Evolutionary conservation across 2,329 filamentous ascomycete species (phyloP), one percentile per base, ranked within the genome.

Genomic region (Colletotrichum shisoi): DNA sequence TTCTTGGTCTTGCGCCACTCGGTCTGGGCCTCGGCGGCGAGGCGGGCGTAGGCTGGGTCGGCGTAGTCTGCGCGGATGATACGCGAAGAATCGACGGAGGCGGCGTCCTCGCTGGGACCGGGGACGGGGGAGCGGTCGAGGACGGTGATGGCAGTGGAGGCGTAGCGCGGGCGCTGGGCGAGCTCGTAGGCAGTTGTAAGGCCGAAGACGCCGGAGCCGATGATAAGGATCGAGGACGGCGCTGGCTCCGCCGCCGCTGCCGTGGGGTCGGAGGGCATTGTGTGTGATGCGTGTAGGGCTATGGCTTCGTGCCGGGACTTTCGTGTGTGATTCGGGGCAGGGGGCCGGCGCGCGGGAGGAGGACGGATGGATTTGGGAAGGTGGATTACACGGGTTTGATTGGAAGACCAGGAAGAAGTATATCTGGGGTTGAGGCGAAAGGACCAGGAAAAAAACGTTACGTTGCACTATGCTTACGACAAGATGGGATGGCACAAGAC

Each of bases 1-100:
- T 83, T 79, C 62, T 82, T 86, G 72, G 77, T 77, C 75, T 84
- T 85, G 72, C 90, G 87, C 91, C 88, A 95, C 74, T 85, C 81
- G 19, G 82, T 77, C 73, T 92, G 91, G 1, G 93, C 93, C 42
- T 87, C 81, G 19, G 86, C 83, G 21, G 90, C 93, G 52, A 98
- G 87, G 17, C 83, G 80, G 6, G 92, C 86, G 78, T 98, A 98
- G 24, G 89, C 85, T 0, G 86, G 80, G 74, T 94, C 89, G 5
- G 91, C 89, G 75, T 98, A 98, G 82, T 98, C 94, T 57, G 86
- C 80, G 63, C 88, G 83, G 70, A 90, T 82, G 71, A 90, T 88
- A 71, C 88, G 85, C 15, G 87, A 89, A 4, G 82, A 83, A 78
- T 90, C 88, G 73, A 89, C 83, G 70, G 84, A 87, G 57, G 87